Base-by-base conservation (phyloP, 441 rosid species). In the Eruca vesicaria region DNA sequence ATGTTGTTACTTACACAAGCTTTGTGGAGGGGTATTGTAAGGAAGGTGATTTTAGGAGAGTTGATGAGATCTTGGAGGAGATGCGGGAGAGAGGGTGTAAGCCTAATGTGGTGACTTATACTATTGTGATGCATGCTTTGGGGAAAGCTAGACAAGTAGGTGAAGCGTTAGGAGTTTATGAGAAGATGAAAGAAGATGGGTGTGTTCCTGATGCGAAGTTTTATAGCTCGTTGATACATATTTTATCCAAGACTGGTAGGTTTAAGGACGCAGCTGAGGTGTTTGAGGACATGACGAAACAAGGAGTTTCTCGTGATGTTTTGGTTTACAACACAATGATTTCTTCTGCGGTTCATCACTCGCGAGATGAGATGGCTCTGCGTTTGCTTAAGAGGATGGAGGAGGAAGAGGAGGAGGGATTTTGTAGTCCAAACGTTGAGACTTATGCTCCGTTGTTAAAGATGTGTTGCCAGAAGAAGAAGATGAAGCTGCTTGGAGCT, bases 221-320 rank as follows among this genome's bases (percentile, higher is more conserved):
- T 36, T 36, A 36, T 11, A 36, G 45, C 45, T 36, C 45, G 3
- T 90, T 90, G 81, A 85, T 93, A 52, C 86, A 80, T 76, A 71
- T 86, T 76, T 41, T 91, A 67, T 78, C 88, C 12, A 84, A 80
- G 68, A 85, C 89, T 19, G 98, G 97, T 53, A 85, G 96, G 83
- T 66, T 82, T 21, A 86, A 84, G 67, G 90, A 88, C 20, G 94
- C 93, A 7, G 71, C 81, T 79, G 88, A 87, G 68, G 74, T 90
- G 38, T 91, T 88, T 19, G 86, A 84, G 74, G 98, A 91, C 76
- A 93, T 93, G 98, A 73, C 70, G 74, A 80, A 76, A 18, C 90
- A 87, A 76, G 93, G 94, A 66, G 80, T 91, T 68, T 6, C 15
- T 45, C 86, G 80, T 1, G 84, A 86, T 76, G 81, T 83, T 45